These are phyloP conservation scores for Trypanosoma avium DNA, from an alignment of 208 protist genomes.

Conservation along the genomic window DNA sequence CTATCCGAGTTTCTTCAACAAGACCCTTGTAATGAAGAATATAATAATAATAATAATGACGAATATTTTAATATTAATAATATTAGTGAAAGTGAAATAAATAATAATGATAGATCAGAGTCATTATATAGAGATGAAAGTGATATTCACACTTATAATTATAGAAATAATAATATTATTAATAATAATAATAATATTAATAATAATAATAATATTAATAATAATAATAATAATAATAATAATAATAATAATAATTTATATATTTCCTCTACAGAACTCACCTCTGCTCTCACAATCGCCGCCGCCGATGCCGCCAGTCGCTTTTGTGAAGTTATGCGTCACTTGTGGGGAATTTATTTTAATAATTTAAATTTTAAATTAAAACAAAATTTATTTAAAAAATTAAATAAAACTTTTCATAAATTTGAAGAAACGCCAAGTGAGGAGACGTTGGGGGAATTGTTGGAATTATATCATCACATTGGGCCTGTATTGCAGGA, in stretches of 20 bases:
- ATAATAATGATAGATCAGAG: not conserved
- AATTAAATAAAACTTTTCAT: slow-evolving; percentile 10
- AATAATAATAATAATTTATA: not conserved
- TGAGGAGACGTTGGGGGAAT: slow-evolving; percentile 21
- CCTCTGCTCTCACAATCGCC: not conserved
- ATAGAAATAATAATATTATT: not conserved
- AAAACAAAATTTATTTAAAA: not conserved
- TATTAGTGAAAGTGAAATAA: not conserved
- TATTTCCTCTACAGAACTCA: not conserved
- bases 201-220: not conserved
- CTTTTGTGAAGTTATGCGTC: slow-evolving; percentile 20
- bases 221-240: not conserved
- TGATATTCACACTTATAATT: not conserved
- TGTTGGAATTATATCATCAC: slow-evolving; percentile 9
- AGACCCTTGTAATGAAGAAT: not conserved
- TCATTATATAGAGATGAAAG: too few species aligned
- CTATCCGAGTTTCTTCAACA: too few species aligned
- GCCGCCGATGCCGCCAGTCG: slow-evolving; percentile 6
- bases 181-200: not conserved
- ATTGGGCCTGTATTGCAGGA: not conserved
- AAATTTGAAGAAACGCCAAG: slow-evolving; percentile 11
- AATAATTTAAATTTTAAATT: slow-evolving; percentile 6
- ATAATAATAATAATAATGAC: not conserved
- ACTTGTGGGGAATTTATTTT: slow-evolving; percentile 21
- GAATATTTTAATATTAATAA: not conserved